Evolutionary conservation across 129 eudicot genomes (phyloP).

Genomic region (Smallanthus sonchifolius): DNA sequence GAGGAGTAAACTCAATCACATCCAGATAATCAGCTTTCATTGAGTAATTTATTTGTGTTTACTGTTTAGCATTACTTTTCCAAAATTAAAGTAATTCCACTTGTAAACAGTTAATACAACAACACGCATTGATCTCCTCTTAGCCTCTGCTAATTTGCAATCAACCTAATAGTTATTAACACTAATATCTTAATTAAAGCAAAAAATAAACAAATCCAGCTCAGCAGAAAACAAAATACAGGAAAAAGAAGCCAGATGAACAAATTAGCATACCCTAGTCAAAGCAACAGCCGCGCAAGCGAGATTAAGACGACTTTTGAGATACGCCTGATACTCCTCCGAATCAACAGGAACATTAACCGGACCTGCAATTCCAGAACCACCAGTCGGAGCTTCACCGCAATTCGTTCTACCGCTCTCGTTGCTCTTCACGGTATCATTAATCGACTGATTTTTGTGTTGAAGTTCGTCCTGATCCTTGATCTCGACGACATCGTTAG

Average conservation of each 20-base stretch:
- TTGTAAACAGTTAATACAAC: not conserved
- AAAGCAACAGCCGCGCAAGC: slow-evolving; percentile 99
- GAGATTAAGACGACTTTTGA: slow-evolving; percentile 67
- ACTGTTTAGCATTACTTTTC: not conserved
- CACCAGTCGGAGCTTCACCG: slow-evolving; percentile 20
- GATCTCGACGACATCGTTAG: slow-evolving; percentile 47
- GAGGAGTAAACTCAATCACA: slow-evolving; percentile 11
- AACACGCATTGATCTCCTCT: not conserved
- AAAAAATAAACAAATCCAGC: not conserved
- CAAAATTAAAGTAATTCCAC: not conserved
- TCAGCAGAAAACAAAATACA: not conserved
- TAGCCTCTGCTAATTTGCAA: not conserved
- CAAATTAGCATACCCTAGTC: slow-evolving; percentile 55
- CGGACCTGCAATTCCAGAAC: slow-evolving; percentile 23
- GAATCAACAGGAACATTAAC: slow-evolving; percentile 67
- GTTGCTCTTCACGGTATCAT: slow-evolving; percentile 1
- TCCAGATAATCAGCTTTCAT: not conserved
- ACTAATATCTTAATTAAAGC: not conserved
- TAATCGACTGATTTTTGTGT: slow-evolving; percentile 7
- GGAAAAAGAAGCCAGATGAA: not conserved
- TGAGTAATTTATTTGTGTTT: not conserved
- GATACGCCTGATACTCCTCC: slow-evolving; percentile 78
- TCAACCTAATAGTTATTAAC: not conserved
- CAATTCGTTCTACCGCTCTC: slow-evolving; percentile 8
- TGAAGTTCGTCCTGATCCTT: slow-evolving; percentile 45